A percentile compares a stretch with the other conserved stretches of the same genome.
phyloP scores from a whole-genome alignment of 1,284 basidiomycete species.

The Pascua sp. region DNA sequence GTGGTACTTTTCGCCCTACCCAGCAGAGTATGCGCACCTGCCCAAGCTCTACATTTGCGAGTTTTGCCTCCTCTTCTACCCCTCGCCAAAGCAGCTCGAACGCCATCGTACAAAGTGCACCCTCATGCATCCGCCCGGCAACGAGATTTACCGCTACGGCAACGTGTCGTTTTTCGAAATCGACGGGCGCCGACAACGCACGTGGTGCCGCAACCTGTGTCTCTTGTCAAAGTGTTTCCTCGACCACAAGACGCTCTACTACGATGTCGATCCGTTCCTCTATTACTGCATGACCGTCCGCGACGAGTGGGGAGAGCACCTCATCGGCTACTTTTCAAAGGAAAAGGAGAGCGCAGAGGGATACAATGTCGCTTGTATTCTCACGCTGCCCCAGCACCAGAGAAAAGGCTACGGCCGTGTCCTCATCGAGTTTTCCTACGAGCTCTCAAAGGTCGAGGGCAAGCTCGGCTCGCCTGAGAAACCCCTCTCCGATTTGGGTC shows the following conservation, averaged over 20 bases:
- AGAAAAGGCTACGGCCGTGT: conserved; percentile 92
- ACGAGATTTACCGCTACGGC: conserved; percentile 97
- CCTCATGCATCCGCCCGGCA: conserved; percentile 92
- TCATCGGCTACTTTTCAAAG: conserved; percentile 98
- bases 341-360: conserved; percentile 98
- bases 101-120: conserved; percentile 90
- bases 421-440: conserved; percentile 97
- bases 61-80: conserved; percentile 90
- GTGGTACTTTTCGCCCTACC: conserved; percentile 99
- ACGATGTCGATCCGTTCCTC: conserved; percentile 98
- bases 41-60: conserved; percentile 97
- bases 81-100: conserved; percentile 77
- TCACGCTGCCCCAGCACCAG: conserved; percentile 96
- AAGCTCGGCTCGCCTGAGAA: conserved; percentile 98
- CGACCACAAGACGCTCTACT: conserved; percentile 98
- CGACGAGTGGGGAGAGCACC: conserved; percentile 85
- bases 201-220: conserved; percentile 97
- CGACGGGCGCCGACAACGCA: conserved; percentile 90
- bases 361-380: conserved; percentile 98
- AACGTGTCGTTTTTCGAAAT: conserved; percentile 98
- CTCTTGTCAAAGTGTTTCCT: conserved; percentile 98
- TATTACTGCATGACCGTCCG: conserved; percentile 97
- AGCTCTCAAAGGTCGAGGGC: conserved; percentile 91
- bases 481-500: conserved; percentile 88
- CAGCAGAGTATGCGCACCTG: conserved; percentile 93